A percentile compares a stretch with the other conserved stretches of the same genome.
These are phyloP conservation scores for Botrytis fragariae DNA, from an alignment of 2,329 filamentous ascomycete genomes.

Conservation along the genomic window DNA sequence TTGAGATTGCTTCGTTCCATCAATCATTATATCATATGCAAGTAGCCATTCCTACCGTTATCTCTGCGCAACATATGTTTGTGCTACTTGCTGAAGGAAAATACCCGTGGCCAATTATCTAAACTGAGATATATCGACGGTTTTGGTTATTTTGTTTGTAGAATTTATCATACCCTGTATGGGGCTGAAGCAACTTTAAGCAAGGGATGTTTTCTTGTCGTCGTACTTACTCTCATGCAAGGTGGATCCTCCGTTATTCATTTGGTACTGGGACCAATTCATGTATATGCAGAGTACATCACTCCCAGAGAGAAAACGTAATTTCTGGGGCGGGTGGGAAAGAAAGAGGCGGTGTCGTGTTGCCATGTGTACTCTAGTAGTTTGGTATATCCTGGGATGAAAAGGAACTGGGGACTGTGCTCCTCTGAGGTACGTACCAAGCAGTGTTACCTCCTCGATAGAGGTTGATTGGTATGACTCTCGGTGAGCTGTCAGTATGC, in stretches of 20 bases:
- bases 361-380: constrained; percentile 11
- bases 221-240: constrained; percentile 6
- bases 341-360: constrained; percentile 10
- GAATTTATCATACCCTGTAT: not conserved
- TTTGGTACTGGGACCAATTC: constrained; percentile 15
- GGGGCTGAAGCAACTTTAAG: constrained; percentile 9
- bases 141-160: not conserved
- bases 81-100: not conserved
- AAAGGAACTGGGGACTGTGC: not conserved
- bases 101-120: not conserved
- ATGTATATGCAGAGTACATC: constrained; percentile 14
- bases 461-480: constrained; percentile 14
- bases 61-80: constrained; percentile 10
- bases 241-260: constrained; percentile 4
- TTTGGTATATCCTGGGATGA: constrained; percentile 3
- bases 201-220: constrained; percentile 10
- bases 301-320: not conserved
- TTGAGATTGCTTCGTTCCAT: constrained; percentile 8
- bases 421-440: not conserved
- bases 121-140: not conserved
- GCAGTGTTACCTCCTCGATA: not conserved
- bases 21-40: constrained; percentile 19
- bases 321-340: constrained; percentile 13
- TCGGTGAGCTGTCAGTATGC: constrained; percentile 20
- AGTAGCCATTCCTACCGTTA: constrained; percentile 18